phyloP scores from a whole-genome alignment of 306 rosid species.

The Medicago ruthenica region DNA sequence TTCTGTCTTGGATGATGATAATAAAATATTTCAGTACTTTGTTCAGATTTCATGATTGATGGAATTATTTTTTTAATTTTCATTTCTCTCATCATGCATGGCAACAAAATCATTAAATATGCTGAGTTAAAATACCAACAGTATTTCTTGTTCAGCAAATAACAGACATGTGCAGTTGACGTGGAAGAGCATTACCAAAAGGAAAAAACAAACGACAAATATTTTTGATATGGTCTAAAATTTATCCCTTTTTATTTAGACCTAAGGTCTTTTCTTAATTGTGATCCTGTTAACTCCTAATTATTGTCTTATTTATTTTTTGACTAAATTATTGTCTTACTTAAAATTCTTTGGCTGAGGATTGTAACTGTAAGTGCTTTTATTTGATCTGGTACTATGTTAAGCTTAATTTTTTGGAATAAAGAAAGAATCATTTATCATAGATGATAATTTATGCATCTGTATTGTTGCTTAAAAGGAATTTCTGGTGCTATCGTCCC shows the following conservation, averaged over 20 bases:
- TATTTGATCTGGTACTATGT: neutral
- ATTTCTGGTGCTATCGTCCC: neutral
- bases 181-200: slow-evolving; percentile 13
- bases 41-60: slow-evolving; percentile 8
- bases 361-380: slow-evolving; percentile 6
- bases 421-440: slow-evolving; percentile 1
- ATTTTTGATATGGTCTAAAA: neutral
- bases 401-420: neutral
- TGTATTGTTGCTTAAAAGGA: slow-evolving; percentile 16
- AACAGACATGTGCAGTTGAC: neutral
- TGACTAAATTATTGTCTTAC: no score
- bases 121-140: neutral
- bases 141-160: slow-evolving; percentile 3
- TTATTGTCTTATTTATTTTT: no score
- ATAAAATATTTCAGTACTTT: neutral
- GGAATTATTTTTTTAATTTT: neutral
- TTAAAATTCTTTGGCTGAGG: neutral
- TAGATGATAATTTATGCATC: slow-evolving; percentile 9
- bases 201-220: neutral
- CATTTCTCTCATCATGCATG: neutral
- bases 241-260: no score
- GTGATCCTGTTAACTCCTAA: no score
- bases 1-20: neutral
- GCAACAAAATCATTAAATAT: neutral
- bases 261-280: no score